These are phyloP conservation scores for Antarctomyces pellizariae DNA, from an alignment of 495 filamentous ascomycete species.

Conservation along the genomic window DNA sequence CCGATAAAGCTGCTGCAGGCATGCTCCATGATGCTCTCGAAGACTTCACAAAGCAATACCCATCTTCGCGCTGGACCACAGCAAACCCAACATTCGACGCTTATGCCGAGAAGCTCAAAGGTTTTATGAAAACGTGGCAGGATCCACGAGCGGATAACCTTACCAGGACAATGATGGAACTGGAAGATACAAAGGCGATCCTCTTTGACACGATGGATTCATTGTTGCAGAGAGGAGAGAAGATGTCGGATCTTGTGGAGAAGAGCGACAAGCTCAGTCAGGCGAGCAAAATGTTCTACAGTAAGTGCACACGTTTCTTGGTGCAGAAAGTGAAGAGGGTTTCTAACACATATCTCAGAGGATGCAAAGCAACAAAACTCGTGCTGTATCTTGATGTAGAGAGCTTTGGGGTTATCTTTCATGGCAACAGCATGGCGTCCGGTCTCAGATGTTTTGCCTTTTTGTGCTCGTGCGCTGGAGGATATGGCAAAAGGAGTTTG, in stretches of 20 bases:
- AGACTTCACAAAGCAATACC: too few relatives aligned
- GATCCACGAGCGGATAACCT: slow-evolving; percentile 83
- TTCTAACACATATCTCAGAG: slow-evolving; percentile 7
- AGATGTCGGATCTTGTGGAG: slow-evolving; percentile 70
- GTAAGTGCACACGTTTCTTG: slow-evolving; percentile 17
- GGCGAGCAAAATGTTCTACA: slow-evolving; percentile 95
- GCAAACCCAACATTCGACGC: too few relatives aligned
- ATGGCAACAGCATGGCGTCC: too few relatives aligned
- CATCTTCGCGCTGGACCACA: too few relatives aligned
- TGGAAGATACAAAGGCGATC: slow-evolving; percentile 95
- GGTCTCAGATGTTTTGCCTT: too few relatives aligned
- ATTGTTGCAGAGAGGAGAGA: slow-evolving; percentile 71
- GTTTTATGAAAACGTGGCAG: too few relatives aligned
- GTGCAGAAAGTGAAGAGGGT: not conserved
- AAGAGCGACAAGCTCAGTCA: slow-evolving; percentile 73
- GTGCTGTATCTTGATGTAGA: slow-evolving; percentile 68
- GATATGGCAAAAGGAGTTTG: too few relatives aligned
- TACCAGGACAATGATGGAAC: slow-evolving; percentile 85
- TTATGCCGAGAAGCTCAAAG: too few relatives aligned
- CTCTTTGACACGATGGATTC: slow-evolving; percentile 91
- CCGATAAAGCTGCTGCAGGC: too few relatives aligned
- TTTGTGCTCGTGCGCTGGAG: too few relatives aligned
- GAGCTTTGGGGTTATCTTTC: too few relatives aligned
- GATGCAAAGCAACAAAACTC: slow-evolving; percentile 93
- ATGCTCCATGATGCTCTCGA: too few relatives aligned